Evolutionary conservation across 257 asterid genomes (phyloP).

Genomic region (Nicotiana sylvestris): DNA sequence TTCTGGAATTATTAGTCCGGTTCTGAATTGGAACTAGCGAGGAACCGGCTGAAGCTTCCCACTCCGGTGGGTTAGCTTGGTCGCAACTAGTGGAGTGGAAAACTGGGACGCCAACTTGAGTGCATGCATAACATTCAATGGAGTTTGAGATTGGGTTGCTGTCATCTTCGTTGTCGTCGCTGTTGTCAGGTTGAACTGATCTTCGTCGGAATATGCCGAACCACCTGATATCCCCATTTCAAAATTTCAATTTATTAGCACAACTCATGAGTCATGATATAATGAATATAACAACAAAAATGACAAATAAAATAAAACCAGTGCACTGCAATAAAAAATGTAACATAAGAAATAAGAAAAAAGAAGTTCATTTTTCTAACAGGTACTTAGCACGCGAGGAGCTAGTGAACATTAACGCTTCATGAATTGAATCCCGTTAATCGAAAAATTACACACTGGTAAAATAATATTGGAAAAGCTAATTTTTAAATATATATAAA

Average conservation of each 20-base stretch:
- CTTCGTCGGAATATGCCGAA: slow-evolving; percentile 54
- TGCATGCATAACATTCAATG: slow-evolving; percentile 80
- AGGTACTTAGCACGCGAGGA: neutral
- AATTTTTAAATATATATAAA: too few species aligned
- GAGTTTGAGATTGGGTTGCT: slow-evolving; percentile 22
- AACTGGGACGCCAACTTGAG: slow-evolving; percentile 75
- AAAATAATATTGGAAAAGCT: too few species aligned
- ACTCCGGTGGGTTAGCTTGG: slow-evolving; percentile 70
- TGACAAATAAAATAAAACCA: neutral
- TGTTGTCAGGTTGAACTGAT: slow-evolving; percentile 32
- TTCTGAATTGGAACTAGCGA: slow-evolving; percentile 56
- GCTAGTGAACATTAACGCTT: neutral
- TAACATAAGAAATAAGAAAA: too few species aligned
- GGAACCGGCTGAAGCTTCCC: slow-evolving; percentile 97
- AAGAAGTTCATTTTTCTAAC: neutral
- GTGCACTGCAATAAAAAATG: neutral
- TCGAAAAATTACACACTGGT: too few species aligned
- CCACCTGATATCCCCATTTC: slow-evolving; percentile 43
- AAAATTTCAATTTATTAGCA: neutral
- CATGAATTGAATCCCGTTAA: too few species aligned
- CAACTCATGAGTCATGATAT: neutral
- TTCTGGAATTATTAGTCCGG: slow-evolving; percentile 31
- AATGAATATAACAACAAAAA: neutral
- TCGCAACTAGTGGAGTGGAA: slow-evolving; percentile 98
- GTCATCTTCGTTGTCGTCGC: slow-evolving; percentile 29